Base-by-base conservation (phyloP, 495 filamentous ascomycete species). In the Annulohypoxylon moriforme region DNA sequence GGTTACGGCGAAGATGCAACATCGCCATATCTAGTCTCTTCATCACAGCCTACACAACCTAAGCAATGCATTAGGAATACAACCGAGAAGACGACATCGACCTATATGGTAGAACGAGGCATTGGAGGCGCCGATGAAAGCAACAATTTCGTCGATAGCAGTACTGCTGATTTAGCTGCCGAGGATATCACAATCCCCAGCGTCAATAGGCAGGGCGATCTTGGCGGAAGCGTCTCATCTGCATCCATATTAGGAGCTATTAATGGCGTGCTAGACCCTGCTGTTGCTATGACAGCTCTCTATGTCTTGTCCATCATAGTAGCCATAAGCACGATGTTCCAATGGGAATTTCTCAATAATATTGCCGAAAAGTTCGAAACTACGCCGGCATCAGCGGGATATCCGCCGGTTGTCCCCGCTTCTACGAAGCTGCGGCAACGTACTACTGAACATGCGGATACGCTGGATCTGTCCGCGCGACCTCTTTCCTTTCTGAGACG, bases 401-500 rank as follows among this genome's bases (percentile, higher is more conserved):
- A 18, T 33, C 22, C 55, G 22, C 34, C 20, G 11, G 14, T 61
- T 36, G 42, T 36, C 33, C 44, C 27, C 9, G 36, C 27, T 25
- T 29, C 20, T 24, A 53, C 18, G n/a, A 31, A 40, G 56, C 31
- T 47, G 14, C 16, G 34, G 20, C 36, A 60, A 40, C 46, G 40
- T 34, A 14, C 7, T 1, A 52, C 11, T 31, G 11, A 49, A 27
- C 3, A 33, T 46, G 38, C 42, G 25, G 47, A 24, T 42, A 60
- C 59, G 64, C 47, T 55, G 27, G 44, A 56, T 46, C 36, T 56
- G 16, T 22, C 44, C 46, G 47, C 60, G 47, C 55, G 58, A 16
- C 47, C 29, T 60, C 70, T 61, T 68, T 61, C 60, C 40, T 50
- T 44, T 25, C 9, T n/a, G 2, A 42, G 22, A 44, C 64, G 55